Base-by-base conservation (phyloP, 106 monocot species). In the Allium fistulosum region DNA sequence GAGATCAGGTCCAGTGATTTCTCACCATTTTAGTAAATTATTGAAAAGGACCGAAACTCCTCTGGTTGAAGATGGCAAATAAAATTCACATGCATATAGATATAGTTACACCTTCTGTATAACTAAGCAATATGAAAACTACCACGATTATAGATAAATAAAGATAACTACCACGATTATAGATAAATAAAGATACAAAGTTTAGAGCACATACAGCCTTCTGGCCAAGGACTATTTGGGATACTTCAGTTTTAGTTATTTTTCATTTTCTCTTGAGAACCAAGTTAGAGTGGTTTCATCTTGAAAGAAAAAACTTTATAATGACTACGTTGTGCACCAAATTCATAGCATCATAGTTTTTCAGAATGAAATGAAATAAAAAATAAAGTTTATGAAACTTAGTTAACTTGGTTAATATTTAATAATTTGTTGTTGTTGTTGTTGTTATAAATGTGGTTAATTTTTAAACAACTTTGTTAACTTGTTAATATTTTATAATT, bases 41-140 rank as follows among this genome's bases (percentile, higher is more conserved):
- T 80, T 27, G 87, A 90, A 27, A 94, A 76, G 22, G 90, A 84
- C 56, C 73, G 84, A 26, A 58, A 63, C 60, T 87, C 87, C 55
- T 79, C 90, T 12, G 75, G 74, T 56, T 75, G 77, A 69, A 72
- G 58, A 17, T 80, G 84, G 26, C 80, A 69, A n/a, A 73, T 76
- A 85, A 94, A 94, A 68, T 85, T 94, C 71, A 79, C 82, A 87
- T 94, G 79, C 53, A n/a, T n/a, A n/a, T n/a, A n/a, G n/a, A 80
- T 58, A 78, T n/a, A n/a, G n/a, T n/a, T n/a, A n/a, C n/a, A 63
- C 48, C 47, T 46, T n/a, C n/a, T 63, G 63, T 48, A 47, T n/a
- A n/a, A n/a, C n/a, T n/a, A n/a, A n/a, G n/a, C n/a, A n/a, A n/a
- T n/a, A n/a, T n/a, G n/a, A n/a, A n/a, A n/a, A n/a, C n/a, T n/a